Conservation (phyloP, 192 early-diverging fungal species). For the Rhizophagus clarus region DNA sequence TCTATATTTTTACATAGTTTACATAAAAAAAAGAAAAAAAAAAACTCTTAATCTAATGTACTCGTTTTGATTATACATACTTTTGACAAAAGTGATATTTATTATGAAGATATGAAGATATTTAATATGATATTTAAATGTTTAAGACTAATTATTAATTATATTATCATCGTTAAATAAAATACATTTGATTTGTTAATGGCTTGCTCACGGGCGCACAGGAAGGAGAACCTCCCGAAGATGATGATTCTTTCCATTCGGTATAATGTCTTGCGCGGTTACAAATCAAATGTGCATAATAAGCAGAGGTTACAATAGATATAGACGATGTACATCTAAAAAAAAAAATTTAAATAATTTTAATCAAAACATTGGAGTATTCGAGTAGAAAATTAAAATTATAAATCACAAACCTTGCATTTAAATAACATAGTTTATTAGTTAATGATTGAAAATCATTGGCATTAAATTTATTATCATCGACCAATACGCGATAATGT, state of each 20-base stretch:
- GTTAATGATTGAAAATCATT: neutral
- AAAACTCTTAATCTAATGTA: no score
- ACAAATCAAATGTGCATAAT: neutral
- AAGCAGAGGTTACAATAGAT: neutral
- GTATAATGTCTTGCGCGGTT: neutral
- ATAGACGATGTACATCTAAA: constrained; percentile 49
- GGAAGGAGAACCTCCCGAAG: neutral
- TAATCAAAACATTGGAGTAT: no score
- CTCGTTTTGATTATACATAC: no score
- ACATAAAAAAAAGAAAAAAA: no score
- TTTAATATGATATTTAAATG: no score
- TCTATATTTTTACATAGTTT: no score
- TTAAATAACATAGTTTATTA: neutral
- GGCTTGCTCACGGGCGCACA: neutral
- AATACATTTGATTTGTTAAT: neutral
- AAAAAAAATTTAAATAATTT: no score
- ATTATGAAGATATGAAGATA: no score
- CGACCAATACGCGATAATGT: constrained; percentile 87
- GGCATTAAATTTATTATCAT: constrained; percentile 71
- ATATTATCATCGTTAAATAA: neutral
- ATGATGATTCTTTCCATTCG: neutral
- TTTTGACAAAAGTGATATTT: no score
- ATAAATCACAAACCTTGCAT: neutral
- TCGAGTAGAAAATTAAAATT: neutral
- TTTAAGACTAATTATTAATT: no score